Percentiles rank a stretch among this genome's conserved stretches.
phyloP scores from a whole-genome alignment of 768 basidiomycete genomes.

The Naganishia vishniacii region DNA sequence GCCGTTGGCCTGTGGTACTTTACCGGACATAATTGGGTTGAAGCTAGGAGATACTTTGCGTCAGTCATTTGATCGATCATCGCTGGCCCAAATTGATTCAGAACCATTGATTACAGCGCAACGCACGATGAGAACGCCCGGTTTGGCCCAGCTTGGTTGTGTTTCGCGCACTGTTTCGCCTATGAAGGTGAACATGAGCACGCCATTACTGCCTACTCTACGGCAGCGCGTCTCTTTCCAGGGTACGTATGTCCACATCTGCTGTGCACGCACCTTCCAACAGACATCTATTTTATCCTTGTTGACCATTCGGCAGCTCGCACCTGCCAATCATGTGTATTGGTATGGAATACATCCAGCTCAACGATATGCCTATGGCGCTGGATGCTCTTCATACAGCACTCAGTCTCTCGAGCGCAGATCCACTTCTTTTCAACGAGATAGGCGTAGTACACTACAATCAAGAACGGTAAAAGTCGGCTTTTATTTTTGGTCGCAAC shows the following conservation, averaged over 20 bases:
- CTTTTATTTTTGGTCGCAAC: too few species aligned
- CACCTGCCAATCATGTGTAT: conserved; percentile 92
- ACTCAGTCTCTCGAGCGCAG: conserved; percentile 68
- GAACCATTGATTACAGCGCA: not conserved
- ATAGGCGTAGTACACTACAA: conserved; percentile 87
- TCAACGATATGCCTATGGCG: conserved; percentile 73
- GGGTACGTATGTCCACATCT: conserved; percentile 58
- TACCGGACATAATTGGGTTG: conserved; percentile 74
- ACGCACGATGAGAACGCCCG: conserved; percentile 61
- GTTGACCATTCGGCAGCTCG: too few species aligned
- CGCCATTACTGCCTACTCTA: conserved; percentile 96
- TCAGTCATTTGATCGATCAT: conserved; percentile 44
- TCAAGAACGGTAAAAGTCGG: conserved; percentile 60
- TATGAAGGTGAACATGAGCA: conserved; percentile 97
- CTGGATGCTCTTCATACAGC: conserved; percentile 84
- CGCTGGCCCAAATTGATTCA: not conserved
- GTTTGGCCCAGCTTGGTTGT: conserved; percentile 94
- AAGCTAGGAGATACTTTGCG: conserved; percentile 94
- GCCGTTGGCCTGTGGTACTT: conserved; percentile 98
- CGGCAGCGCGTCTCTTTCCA: conserved; percentile 87
- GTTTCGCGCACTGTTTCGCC: conserved; percentile 95
- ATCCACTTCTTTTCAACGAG: conserved; percentile 87
- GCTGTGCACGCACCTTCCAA: not conserved
- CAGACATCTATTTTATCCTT: too few species aligned
- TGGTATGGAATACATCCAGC: conserved; percentile 94